Conservation (phyloP, 148 eudicot species). For the Rhododendron simsii region DNA sequence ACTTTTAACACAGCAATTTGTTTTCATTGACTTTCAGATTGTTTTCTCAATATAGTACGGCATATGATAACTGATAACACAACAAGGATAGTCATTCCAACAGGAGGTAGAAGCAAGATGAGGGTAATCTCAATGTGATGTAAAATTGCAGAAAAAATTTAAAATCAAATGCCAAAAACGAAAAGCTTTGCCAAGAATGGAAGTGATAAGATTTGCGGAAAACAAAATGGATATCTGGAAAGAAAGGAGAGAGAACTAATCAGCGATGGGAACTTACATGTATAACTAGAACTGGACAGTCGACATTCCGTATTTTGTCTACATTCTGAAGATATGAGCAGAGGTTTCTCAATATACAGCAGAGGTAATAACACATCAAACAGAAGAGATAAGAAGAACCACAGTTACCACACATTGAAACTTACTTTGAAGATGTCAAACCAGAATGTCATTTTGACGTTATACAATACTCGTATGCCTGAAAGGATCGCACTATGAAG, state of each 20-base stretch:
- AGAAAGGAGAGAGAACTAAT: not conserved
- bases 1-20: not conserved
- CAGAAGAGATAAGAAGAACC: not conserved
- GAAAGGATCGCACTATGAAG: constrained; percentile 98
- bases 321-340: constrained; percentile 60
- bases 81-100: not conserved
- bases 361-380: not conserved
- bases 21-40: not conserved
- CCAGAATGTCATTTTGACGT: constrained; percentile 88
- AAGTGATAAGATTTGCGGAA: not conserved
- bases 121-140: not conserved
- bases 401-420: not conserved
- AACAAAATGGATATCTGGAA: not conserved
- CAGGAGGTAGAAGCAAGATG: not conserved
- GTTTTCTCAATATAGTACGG: not conserved
- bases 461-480: constrained; percentile 80
- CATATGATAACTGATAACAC: not conserved
- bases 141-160: not conserved
- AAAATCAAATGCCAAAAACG: not conserved
- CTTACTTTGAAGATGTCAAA: constrained; percentile 92
- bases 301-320: constrained; percentile 81
- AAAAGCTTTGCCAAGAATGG: not conserved
- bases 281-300: constrained; percentile 87
- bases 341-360: constrained; percentile 4
- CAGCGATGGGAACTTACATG: constrained; percentile 57